These are phyloP conservation scores for Neurospora sp. DNA, from an alignment of 495 filamentous ascomycete genomes.

Conservation along the genomic window DNA sequence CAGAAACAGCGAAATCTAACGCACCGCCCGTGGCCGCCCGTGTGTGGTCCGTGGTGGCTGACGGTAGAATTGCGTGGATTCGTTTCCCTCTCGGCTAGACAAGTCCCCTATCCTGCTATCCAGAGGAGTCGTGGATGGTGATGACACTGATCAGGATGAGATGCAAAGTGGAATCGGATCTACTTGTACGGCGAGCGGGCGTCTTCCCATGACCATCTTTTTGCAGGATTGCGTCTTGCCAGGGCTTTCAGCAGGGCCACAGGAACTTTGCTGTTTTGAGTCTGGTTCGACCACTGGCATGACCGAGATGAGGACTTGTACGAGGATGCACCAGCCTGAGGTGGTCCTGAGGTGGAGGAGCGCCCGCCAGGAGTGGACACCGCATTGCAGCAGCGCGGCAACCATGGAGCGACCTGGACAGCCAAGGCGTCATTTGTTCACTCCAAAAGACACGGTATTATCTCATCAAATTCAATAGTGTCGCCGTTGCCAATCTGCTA, in stretches of 20 bases:
- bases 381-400: neutral
- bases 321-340: neutral
- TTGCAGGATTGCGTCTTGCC: neutral
- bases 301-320: neutral
- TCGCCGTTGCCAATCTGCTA: neutral
- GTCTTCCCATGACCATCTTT: neutral
- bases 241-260: neutral
- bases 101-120: neutral
- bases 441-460: neutral
- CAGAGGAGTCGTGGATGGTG: neutral
- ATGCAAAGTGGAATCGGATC: conserved; percentile 1
- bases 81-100: conserved; percentile 18
- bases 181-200: neutral
- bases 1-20: neutral
- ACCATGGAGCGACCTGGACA: neutral
- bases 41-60: conserved; percentile 14
- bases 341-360: neutral
- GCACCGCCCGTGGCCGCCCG: neutral
- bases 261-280: neutral
- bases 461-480: neutral
- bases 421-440: neutral
- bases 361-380: neutral
- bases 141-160: neutral
- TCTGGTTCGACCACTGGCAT: neutral
- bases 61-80: conserved; percentile 22